Evolutionary conservation across 1,284 basidiomycete genomes (phyloP).

Genomic region (Pyrrhoderma lamaoense): DNA sequence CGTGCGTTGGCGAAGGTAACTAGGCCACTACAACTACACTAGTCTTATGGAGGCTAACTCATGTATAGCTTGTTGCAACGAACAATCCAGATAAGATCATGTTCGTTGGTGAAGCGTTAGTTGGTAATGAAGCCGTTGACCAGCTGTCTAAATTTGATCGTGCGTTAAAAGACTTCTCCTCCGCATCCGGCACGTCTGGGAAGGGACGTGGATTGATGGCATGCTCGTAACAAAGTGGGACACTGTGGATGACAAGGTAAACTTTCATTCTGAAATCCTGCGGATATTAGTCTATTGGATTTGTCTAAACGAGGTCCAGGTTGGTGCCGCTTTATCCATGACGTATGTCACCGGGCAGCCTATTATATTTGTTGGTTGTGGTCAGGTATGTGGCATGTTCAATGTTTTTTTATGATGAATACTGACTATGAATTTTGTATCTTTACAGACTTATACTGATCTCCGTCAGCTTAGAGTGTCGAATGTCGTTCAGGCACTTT

Average conservation of each 20-base stretch:
- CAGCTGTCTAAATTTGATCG: constrained; percentile 93
- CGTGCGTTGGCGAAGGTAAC: constrained; percentile 89
- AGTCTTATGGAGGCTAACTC: constrained; percentile 10
- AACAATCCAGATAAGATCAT: constrained; percentile 95
- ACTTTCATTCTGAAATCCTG: constrained; percentile 14
- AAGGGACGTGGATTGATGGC: constrained; percentile 85
- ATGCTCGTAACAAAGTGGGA: constrained; percentile 98
- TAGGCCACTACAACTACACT: not conserved
- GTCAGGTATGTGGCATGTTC: constrained; percentile 57
- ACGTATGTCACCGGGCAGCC: constrained; percentile 96
- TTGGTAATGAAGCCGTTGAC: constrained; percentile 95
- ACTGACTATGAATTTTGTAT: constrained; percentile 4
- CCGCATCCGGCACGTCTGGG: constrained; percentile 52
- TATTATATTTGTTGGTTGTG: constrained; percentile 93
- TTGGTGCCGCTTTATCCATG: constrained; percentile 94
- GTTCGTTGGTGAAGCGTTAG: constrained; percentile 93
- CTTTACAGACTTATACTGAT: constrained; percentile 83
- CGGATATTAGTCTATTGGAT: constrained; percentile 1
- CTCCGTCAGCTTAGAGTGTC: constrained; percentile 79
- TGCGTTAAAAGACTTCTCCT: constrained; percentile 82
- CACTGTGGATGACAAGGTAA: constrained; percentile 87
- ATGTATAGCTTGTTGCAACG: constrained; percentile 69
- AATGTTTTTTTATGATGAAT: too few relatives aligned
- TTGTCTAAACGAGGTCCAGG: constrained; percentile 39
- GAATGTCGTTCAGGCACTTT: constrained; percentile 90